Evolutionary conservation across 2,329 filamentous ascomycete genomes (phyloP), one percentile per base, ranked within the genome.

Genomic region (Ambrosiella cleistominuta): DNA sequence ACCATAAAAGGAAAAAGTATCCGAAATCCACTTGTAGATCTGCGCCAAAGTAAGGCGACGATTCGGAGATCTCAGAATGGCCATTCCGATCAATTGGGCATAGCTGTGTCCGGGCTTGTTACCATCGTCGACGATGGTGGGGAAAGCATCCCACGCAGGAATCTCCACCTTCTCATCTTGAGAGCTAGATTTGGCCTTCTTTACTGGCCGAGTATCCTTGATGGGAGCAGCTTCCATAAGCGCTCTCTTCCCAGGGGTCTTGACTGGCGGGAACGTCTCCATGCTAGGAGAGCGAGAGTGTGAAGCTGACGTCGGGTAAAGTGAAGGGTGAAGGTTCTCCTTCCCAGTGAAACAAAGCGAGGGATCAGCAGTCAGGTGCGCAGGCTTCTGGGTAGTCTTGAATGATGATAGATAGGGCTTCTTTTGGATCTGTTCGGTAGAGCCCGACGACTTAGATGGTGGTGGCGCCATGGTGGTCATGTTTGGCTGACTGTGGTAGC

Each of bases 11-110:
- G 80, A 83, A 68, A 86, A 97, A 15, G 85, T 90, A 68, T 94
- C 88, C n/a, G 88, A 94, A 65, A 98, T 97, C 91, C 93, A 98
- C 68, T 95, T 95, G 77, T 97, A 98, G 64, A 98, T 98, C 69
- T 96, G 89, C 35, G 89, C 83, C 15, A 98, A 77, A 0, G 93
- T 97, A 62, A 97, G 76, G 56, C 87, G 85, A 61, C 89, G 83
- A 61, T 84, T 82, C 11, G 86, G 84, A 3, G 93, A 88, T 62
- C 90, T 83, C 19, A 97, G 75, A 65, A 98, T 96, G 56, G 93
- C 89, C 90, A 96, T 96, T 67, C 88, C 93, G 63, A 97, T 97
- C 64, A 98, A 78, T 64, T 86, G 86, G 17, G 93, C 91, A 68
- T 98, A 98, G 72, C 90, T 97, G 70, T 91, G 88, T 4, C 82